Evolutionary conservation across 768 basidiomycete genomes (phyloP).

Genomic region (Termitomyces eurrhizus): DNA sequence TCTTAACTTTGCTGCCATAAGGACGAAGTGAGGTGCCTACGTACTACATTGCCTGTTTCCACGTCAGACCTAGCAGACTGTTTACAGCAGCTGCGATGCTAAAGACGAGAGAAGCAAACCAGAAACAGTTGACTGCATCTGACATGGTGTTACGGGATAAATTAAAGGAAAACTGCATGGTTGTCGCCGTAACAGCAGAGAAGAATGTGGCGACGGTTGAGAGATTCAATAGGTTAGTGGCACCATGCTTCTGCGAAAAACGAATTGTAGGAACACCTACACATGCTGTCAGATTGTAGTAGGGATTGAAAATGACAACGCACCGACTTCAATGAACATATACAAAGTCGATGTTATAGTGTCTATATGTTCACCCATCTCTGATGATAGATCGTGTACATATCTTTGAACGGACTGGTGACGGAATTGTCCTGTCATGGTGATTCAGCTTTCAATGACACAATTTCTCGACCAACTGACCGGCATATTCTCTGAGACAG

Average conservation of each 20-base stretch:
- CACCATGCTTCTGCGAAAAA: constrained; percentile 71
- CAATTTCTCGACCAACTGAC: constrained; percentile 26
- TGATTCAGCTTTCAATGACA: constrained; percentile 1
- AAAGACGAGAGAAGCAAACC: constrained; percentile 75
- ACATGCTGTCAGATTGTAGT: background rate
- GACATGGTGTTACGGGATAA: constrained; percentile 30
- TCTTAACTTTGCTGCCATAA: constrained; percentile 1
- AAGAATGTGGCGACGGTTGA: constrained; percentile 79
- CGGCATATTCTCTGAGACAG: constrained; percentile 60
- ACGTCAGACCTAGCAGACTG: constrained; percentile 70
- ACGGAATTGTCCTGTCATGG: constrained; percentile 56
- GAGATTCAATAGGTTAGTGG: constrained; percentile 65
- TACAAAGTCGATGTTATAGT: constrained; percentile 63
- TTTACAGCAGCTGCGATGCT: constrained; percentile 77
- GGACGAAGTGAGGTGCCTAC: constrained; percentile 23
- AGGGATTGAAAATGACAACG: constrained; percentile 16
- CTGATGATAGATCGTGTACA: constrained; percentile 67
- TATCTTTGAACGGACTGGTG: constrained; percentile 71
- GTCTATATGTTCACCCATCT: constrained; percentile 74
- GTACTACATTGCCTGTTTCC: constrained; percentile 83
- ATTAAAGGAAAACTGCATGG: constrained; percentile 63
- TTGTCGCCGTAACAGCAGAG: constrained; percentile 71
- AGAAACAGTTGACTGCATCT: constrained; percentile 64
- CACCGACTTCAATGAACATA: constrained; percentile 75
- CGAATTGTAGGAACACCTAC: constrained; percentile 73